Conservation (phyloP, 768 basidiomycete genomes). For the Megacollybia marginata region DNA sequence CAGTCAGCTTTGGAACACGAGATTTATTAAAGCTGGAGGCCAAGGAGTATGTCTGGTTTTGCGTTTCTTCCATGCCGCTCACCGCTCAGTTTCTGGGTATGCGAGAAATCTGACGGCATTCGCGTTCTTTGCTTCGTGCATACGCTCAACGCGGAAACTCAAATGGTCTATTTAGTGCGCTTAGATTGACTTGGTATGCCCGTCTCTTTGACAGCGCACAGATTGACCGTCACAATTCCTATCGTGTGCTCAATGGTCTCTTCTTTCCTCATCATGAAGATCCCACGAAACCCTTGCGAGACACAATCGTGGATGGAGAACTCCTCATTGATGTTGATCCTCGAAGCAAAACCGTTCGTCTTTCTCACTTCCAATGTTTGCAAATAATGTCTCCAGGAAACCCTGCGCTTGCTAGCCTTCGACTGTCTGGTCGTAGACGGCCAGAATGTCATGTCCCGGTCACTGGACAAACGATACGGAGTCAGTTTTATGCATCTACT, state of each 20-base stretch:
- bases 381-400: conserved; percentile 46
- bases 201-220: conserved; percentile 21
- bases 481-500: conserved; percentile 36
- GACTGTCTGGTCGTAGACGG: conserved; percentile 87
- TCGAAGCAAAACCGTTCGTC: conserved; percentile 55
- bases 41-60: conserved; percentile 57
- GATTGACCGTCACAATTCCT: conserved; percentile 94
- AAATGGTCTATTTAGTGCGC: conserved; percentile 72
- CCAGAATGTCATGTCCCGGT: conserved; percentile 78
- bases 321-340: conserved; percentile 88
- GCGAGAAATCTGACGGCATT: conserved; percentile 96
- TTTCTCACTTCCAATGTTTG: neutral
- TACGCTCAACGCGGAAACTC: conserved; percentile 40
- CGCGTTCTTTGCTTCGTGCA: conserved; percentile 81
- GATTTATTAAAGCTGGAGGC: conserved; percentile 73
- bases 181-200: neutral
- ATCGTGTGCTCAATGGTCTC: conserved; percentile 66
- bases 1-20: conserved; percentile 74
- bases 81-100: conserved; percentile 85
- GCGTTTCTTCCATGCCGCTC: neutral
- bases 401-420: conserved; percentile 77
- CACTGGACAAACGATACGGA: conserved; percentile 84
- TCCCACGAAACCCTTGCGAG: conserved; percentile 56
- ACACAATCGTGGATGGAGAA: conserved; percentile 89
- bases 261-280: conserved; percentile 88